Evolutionary conservation across 768 basidiomycete genomes (phyloP).

Genomic region (Clavaria fumosa): DNA sequence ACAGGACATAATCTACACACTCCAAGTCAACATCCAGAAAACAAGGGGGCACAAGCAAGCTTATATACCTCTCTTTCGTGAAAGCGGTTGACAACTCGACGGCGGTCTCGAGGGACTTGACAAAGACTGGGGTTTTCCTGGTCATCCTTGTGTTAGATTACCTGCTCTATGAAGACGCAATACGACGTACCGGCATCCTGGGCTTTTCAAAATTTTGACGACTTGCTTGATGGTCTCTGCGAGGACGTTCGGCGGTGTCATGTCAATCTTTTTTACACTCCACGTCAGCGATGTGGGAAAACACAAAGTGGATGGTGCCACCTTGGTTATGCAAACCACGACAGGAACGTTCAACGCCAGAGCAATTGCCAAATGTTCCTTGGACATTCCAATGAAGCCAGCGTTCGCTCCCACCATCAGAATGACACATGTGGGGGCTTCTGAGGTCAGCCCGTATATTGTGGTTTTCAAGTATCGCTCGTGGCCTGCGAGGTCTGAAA

Average conservation of each 20-base stretch:
- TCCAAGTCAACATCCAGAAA: no score
- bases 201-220: slow-evolving; percentile 79
- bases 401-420: slow-evolving; percentile 95
- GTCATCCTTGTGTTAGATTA: neutral
- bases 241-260: slow-evolving; percentile 88
- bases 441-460: slow-evolving; percentile 86
- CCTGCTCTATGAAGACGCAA: neutral
- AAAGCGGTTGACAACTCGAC: slow-evolving; percentile 66
- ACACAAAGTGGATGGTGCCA: slow-evolving; percentile 15
- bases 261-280: slow-evolving; percentile 54
- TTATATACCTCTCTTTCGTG: slow-evolving; percentile 48
- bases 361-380: slow-evolving; percentile 93
- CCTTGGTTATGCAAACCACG: slow-evolving; percentile 90
- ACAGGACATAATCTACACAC: slow-evolving; percentile 65
- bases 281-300: neutral
- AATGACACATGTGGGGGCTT: slow-evolving; percentile 82
- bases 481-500: slow-evolving; percentile 82
- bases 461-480: slow-evolving; percentile 90
- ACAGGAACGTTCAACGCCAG: slow-evolving; percentile 89
- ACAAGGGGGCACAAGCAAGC: neutral
- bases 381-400: slow-evolving; percentile 80
- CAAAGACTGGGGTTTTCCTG: slow-evolving; percentile 76
- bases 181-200: slow-evolving; percentile 64
- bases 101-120: slow-evolving; percentile 68
- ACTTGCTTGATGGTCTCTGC: slow-evolving; percentile 90